Conservation (phyloP, 2,329 filamentous ascomycete genomes). For the Trematosphaeria pertusa region DNA sequence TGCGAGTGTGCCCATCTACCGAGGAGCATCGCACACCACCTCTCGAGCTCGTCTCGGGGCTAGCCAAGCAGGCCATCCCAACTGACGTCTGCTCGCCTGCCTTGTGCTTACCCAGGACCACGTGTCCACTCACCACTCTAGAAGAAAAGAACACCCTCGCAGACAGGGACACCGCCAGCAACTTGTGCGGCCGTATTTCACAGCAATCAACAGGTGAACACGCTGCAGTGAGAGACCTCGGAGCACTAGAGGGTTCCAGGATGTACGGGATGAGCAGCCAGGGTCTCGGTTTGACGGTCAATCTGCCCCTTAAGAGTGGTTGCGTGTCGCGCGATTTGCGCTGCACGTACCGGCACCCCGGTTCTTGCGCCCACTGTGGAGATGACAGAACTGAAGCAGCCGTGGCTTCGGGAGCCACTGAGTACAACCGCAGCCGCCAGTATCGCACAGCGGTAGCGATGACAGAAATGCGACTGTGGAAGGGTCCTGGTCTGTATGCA, state of each 20-base stretch:
- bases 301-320: constrained; percentile 29
- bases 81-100: constrained; percentile 14
- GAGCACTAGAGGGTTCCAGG: too few species aligned
- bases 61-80: constrained; percentile 5
- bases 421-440: too few species aligned
- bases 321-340: constrained; percentile 36
- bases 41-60: too few species aligned
- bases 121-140: constrained; percentile 21
- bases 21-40: constrained; percentile 14
- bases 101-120: constrained; percentile 26
- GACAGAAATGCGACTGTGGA: too few species aligned
- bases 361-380: constrained; percentile 33
- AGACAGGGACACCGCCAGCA: constrained; percentile 5
- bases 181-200: background rate
- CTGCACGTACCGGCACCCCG: constrained; percentile 32
- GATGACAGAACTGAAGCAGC: constrained; percentile 25
- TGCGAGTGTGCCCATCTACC: constrained; percentile 23
- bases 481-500: too few species aligned
- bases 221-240: too few species aligned
- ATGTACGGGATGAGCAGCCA: constrained; percentile 28
- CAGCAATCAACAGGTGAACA: constrained; percentile 2
- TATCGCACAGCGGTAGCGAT: too few species aligned
- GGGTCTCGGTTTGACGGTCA: constrained; percentile 40
- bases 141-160: constrained; percentile 7
- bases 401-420: constrained; percentile 25